Base-by-base conservation (phyloP, 768 basidiomycete species). In the Lactifluus pinguis region DNA sequence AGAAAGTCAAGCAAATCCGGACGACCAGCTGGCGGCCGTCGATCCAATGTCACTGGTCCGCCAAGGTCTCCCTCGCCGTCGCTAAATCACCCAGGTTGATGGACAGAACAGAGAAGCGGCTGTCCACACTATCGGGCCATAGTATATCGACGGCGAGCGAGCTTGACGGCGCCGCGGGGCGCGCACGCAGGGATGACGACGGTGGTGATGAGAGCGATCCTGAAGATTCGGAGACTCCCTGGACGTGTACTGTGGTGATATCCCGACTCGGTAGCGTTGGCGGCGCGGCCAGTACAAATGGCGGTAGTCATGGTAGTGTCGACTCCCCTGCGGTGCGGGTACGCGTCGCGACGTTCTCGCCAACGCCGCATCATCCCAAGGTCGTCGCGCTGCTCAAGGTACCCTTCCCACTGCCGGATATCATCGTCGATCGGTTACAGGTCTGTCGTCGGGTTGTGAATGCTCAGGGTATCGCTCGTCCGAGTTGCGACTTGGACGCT, bases 161-260 rank as follows among this genome's bases (percentile, higher is more conserved):
- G 38, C 30, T 56, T 19, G 52, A 53, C 14, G 53, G 55, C 36
- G 14, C 58, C 30, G 41, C 57, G 21, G 58, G 59, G 19, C 42
- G 44, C 44, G 60, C 25, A n/a, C 44, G 39, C 14, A 53, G 66
- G 10, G 67, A 72, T 14, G 83, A 85, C 51, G 79, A 81, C 2
- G 91, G 79, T 0, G 85, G 88, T 15, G 92, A 45, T 7, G 45
- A 94, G 49, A 92, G 89, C 61, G 95, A 98, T 65, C 90, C 94
- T 0, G 95, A 98, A 70, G 95, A 98, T 69, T 92, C 90, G 48
- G 95, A 98, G 72, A 94, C 92, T 25, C 93, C 95, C 0, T 98
- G 94, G 94, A 84, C 86, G 49, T 98, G 95, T 69, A 84, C 83
- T n/a, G 77, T 93, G 64, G 82, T 85, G 61, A 76, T 87, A 38